Evolutionary conservation across 116 monocot genomes (phyloP).

Genomic region (Iris pallida): DNA sequence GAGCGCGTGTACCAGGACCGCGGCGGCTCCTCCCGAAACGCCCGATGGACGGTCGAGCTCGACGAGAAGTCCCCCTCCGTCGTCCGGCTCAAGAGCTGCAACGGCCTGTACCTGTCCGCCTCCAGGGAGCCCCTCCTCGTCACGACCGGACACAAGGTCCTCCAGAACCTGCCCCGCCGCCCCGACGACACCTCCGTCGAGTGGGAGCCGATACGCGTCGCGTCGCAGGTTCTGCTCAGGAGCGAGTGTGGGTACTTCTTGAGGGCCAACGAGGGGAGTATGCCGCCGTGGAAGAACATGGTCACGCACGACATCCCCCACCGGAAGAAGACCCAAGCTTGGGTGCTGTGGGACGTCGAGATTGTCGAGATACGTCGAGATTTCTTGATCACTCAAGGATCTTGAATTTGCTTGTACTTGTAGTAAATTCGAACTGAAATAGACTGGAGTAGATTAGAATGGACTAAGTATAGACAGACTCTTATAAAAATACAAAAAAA

Average conservation of each 20-base stretch:
- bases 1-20: slow-evolving; percentile 19
- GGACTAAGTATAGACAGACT: too few species aligned
- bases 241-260: slow-evolving; percentile 70
- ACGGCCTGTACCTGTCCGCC: too few species aligned
- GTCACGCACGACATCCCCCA: slow-evolving; percentile 83
- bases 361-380: slow-evolving; percentile 45
- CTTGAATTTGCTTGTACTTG: too few species aligned
- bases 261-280: slow-evolving; percentile 61
- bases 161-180: slow-evolving; percentile 42
- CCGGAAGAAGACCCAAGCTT: slow-evolving; percentile 56
- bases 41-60: slow-evolving; percentile 18
- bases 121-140: slow-evolving; percentile 19
- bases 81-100: slow-evolving; percentile 11
- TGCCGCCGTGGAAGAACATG: slow-evolving; percentile 64
- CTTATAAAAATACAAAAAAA: too few species aligned
- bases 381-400: too few species aligned
- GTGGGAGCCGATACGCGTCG: slow-evolving; percentile 67
- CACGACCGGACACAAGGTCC: slow-evolving; percentile 64
- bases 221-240: slow-evolving; percentile 47
- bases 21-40: slow-evolving; percentile 10
- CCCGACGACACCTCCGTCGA: slow-evolving; percentile 77
- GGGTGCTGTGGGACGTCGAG: slow-evolving; percentile 83
- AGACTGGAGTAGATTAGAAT: too few species aligned
- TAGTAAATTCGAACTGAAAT: too few species aligned
- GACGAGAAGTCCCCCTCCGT: not conserved